These are phyloP conservation scores for Chaetomiaceae sp. DNA, from an alignment of 2,329 filamentous ascomycete genomes.

Conservation along the genomic window DNA sequence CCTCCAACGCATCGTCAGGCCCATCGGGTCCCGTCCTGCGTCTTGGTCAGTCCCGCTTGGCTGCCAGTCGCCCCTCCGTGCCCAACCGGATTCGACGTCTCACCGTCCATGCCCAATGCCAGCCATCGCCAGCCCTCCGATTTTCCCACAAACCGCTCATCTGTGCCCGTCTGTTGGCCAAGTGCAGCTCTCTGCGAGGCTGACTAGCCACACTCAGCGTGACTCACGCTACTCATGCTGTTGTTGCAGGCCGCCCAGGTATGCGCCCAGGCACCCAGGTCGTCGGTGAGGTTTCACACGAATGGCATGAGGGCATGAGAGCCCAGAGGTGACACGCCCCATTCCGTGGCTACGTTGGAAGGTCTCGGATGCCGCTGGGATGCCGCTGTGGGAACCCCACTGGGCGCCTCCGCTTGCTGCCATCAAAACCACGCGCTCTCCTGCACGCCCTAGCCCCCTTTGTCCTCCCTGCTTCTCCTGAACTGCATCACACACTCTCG, in stretches of 20 bases:
- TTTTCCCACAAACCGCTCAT: conserved; percentile 6
- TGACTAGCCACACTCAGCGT: conserved; percentile 22
- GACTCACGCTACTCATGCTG: conserved; percentile 18
- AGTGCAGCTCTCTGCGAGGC: conserved; percentile 20
- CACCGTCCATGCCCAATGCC: conserved; percentile 26
- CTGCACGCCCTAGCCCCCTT: conserved; percentile 23
- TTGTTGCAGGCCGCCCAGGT: not conserved
- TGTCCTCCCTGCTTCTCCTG: conserved; percentile 13
- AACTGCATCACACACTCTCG: conserved; percentile 18
- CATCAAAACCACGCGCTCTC: conserved; percentile 20
- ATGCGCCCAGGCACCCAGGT: no score
- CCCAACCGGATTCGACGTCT: conserved; percentile 24
- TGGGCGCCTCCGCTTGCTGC: not conserved
- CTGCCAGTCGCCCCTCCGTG: not conserved
- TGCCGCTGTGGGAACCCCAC: conserved; percentile 4
- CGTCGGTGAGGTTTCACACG: conserved; percentile 11
- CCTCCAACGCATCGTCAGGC: not conserved
- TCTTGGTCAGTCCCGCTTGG: not conserved
- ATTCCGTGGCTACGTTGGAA: no score
- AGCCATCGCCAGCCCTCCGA: conserved; percentile 12
- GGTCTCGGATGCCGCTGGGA: no score
- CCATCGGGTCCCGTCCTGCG: not conserved
- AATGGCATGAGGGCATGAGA: not conserved
- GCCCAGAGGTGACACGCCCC: not conserved
- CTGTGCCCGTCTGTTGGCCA: conserved; percentile 5